Evolutionary conservation across 2,329 filamentous ascomycete species (phyloP).

Genomic region (Lecanoromycetidae sp.): DNA sequence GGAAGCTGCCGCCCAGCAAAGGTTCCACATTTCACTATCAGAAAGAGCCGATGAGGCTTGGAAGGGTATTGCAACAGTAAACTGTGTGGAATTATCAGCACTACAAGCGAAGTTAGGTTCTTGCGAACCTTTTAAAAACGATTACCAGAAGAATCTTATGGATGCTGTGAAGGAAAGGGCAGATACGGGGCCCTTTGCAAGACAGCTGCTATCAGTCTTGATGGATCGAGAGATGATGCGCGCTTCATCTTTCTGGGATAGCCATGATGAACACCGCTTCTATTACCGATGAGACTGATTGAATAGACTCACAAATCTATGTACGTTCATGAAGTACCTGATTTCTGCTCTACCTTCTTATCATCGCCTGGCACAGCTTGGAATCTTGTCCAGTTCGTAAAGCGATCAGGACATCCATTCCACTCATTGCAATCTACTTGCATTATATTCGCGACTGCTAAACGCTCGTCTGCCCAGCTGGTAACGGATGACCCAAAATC

Average conservation of each 20-base stretch:
- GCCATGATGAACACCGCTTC: background rate
- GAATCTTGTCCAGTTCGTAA: no score
- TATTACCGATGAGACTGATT: background rate
- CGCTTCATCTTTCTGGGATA: background rate
- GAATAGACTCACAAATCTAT: no score
- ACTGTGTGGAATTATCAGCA: background rate
- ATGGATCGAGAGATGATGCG: background rate
- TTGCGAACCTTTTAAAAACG: background rate
- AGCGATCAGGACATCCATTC: no score
- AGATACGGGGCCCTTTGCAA: background rate
- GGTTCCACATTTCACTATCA: background rate
- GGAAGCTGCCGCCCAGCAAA: background rate
- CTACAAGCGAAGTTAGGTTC: background rate
- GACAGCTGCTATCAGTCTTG: background rate
- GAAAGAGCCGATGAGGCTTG: background rate
- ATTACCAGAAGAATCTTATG: background rate
- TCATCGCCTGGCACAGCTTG: no score
- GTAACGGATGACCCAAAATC: no score
- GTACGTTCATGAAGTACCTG: no score
- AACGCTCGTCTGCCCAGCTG: no score
- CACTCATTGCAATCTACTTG: no score
- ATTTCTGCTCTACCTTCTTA: no score
- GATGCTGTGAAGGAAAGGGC: background rate
- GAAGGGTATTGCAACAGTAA: background rate
- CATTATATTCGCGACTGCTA: no score